A percentile compares a stretch with the other conserved stretches of the same genome.
These are phyloP conservation scores for Lipomyces sp. DNA, from an alignment of 805 yeast species.

Conservation along the genomic window DNA sequence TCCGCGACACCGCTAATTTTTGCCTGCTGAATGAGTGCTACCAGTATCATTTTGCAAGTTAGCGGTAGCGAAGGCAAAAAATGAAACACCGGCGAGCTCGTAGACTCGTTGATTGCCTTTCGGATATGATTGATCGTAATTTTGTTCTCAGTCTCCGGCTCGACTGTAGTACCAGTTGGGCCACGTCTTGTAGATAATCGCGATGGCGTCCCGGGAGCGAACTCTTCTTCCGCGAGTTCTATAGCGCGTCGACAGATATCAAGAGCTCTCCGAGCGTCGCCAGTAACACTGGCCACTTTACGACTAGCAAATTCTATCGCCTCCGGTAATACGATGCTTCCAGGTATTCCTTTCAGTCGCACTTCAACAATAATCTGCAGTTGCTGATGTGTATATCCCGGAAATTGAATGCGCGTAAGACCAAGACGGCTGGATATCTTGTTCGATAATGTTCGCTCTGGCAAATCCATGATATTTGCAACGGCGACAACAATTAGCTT, in stretches of 20 bases:
- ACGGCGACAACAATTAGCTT: slow-evolving; percentile 85
- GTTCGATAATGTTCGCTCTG: slow-evolving; percentile 81
- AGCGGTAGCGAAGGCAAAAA: slow-evolving; percentile 61
- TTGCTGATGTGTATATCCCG: slow-evolving; percentile 82
- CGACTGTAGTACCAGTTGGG: slow-evolving; percentile 17
- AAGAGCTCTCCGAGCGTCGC: slow-evolving; percentile 93
- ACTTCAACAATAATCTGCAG: slow-evolving; percentile 69
- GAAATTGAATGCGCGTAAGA: slow-evolving; percentile 76
- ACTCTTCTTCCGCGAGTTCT: slow-evolving; percentile 72
- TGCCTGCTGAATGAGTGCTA: slow-evolving; percentile 59
- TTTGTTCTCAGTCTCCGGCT: slow-evolving; percentile 32
- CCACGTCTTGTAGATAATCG: slow-evolving; percentile 31
- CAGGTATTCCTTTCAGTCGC: slow-evolving; percentile 55
- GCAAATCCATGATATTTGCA: slow-evolving; percentile 96
- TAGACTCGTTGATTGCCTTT: slow-evolving; percentile 74
- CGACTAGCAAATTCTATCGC: slow-evolving; percentile 91
- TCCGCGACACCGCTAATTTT: slow-evolving; percentile 71
- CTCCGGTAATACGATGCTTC: slow-evolving; percentile 46
- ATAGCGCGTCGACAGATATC: slow-evolving; percentile 85
- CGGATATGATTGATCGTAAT: slow-evolving; percentile 74
- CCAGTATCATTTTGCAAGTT: slow-evolving; percentile 67
- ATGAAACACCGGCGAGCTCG: slow-evolving; percentile 64
- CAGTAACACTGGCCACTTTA: slow-evolving; percentile 93
- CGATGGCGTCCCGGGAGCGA: slow-evolving; percentile 33
- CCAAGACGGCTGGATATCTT: slow-evolving; percentile 92